A percentile compares a stretch with the other conserved stretches of the same genome.
Evolutionary conservation across 2,329 filamentous ascomycete genomes (phyloP).

Genomic region (Penicillium aurantiogriseum): DNA sequence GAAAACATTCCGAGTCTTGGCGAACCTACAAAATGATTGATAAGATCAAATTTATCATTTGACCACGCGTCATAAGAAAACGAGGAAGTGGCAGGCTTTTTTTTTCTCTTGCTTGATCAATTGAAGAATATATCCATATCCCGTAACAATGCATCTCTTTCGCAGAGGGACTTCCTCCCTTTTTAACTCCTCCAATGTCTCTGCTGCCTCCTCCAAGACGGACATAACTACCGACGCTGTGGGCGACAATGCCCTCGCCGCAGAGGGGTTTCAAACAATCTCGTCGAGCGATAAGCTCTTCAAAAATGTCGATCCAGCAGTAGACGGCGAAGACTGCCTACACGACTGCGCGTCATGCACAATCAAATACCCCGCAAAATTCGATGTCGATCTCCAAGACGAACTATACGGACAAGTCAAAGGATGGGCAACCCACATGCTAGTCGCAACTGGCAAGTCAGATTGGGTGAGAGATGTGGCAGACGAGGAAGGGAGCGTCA

Average conservation of each 20-base stretch:
- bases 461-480: slow-evolving; percentile 91
- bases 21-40: slow-evolving; percentile 31
- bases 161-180: slow-evolving; percentile 34
- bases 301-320: slow-evolving; percentile 66
- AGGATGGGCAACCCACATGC: slow-evolving; percentile 82
- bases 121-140: background rate
- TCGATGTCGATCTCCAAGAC: slow-evolving; percentile 71
- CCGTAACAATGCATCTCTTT: slow-evolving; percentile 36
- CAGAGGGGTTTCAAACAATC: slow-evolving; percentile 49
- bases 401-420: slow-evolving; percentile 80
- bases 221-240: slow-evolving; percentile 22
- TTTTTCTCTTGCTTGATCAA: background rate
- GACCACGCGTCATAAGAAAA: slow-evolving; percentile 7
- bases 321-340: slow-evolving; percentile 85
- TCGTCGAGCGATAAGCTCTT: slow-evolving; percentile 61
- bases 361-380: slow-evolving; percentile 72
- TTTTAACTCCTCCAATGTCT: slow-evolving; percentile 32
- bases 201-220: slow-evolving; percentile 23
- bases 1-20: slow-evolving; percentile 24
- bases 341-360: slow-evolving; percentile 83
- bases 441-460: slow-evolving; percentile 92
- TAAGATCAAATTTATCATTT: slow-evolving; percentile 28
- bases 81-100: background rate
- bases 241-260: slow-evolving; percentile 20
- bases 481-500: slow-evolving; percentile 82